These are phyloP conservation scores for Martiniozyma asiatica DNA, from an alignment of 1,139 yeast genomes.

Conservation along the genomic window DNA sequence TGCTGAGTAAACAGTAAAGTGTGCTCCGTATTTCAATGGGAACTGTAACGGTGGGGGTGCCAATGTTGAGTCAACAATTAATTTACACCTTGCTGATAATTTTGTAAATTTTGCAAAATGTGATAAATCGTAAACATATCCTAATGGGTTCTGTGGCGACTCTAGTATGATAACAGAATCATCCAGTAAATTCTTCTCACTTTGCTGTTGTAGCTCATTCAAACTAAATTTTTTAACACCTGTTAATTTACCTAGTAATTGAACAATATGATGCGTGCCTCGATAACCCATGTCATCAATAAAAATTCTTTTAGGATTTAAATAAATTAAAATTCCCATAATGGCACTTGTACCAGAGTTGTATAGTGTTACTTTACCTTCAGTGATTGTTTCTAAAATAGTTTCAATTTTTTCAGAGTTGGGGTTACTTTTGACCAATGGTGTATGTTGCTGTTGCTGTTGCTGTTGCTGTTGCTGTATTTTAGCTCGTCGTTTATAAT, in stretches of 20 bases:
- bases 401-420: constrained; percentile 59
- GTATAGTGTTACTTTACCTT: constrained; percentile 53
- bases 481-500: constrained; percentile 8
- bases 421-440: constrained; percentile 44
- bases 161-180: constrained; percentile 81
- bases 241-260: constrained; percentile 49
- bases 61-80: constrained; percentile 75
- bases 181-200: constrained; percentile 17
- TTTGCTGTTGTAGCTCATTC: constrained; percentile 32
- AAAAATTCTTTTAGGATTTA: constrained; percentile 61
- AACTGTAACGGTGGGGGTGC: constrained; percentile 88
- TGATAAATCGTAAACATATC: constrained; percentile 52
- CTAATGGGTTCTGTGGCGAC: constrained; percentile 82
- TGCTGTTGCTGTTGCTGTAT: constrained; percentile 1
- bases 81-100: constrained; percentile 43
- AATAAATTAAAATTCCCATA: constrained; percentile 58
- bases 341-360: constrained; percentile 78
- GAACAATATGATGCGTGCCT: constrained; percentile 68
- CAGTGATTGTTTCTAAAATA: constrained; percentile 49
- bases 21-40: constrained; percentile 76
- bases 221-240: constrained; percentile 42
- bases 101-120: constrained; percentile 60
- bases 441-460: constrained; percentile 1
- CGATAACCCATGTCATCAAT: constrained; percentile 68
- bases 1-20: constrained; percentile 78